Evolutionary conservation across 2,329 filamentous ascomycete genomes (phyloP).

Genomic region (Botrytis deweyae): DNA sequence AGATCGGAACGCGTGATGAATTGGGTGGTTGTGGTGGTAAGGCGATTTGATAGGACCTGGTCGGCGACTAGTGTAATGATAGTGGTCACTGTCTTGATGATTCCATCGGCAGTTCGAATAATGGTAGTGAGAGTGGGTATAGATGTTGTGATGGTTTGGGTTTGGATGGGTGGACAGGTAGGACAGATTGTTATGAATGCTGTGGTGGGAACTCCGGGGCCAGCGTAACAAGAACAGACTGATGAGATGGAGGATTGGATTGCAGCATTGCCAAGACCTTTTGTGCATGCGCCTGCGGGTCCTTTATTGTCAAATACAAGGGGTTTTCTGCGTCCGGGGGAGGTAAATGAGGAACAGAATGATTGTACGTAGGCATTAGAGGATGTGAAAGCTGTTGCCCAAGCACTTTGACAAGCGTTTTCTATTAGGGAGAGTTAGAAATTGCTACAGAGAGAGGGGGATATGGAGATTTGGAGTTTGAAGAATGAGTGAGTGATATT

Average conservation of each 20-base stretch:
- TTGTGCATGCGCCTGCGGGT: neutral
- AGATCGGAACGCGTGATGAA: neutral
- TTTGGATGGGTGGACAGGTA: neutral
- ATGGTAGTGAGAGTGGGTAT: neutral
- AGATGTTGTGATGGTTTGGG: neutral
- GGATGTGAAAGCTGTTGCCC: conserved; percentile 8
- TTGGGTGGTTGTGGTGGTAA: neutral
- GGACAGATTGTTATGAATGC: neutral
- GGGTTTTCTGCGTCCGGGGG: neutral
- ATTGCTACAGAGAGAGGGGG: too few relatives aligned
- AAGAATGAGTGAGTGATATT: too few relatives aligned
- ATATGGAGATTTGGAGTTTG: neutral
- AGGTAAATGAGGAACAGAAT: conserved; percentile 10
- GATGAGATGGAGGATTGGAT: conserved; percentile 11
- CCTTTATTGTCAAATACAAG: neutral
- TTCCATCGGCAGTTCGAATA: neutral
- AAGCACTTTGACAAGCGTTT: conserved; percentile 11
- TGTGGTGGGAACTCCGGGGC: neutral
- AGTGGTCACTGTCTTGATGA: neutral
- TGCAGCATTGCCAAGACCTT: too few relatives aligned
- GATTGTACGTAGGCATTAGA: neutral
- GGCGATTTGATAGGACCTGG: neutral
- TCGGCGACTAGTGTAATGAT: neutral
- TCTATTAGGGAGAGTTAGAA: neutral
- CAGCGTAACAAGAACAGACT: conserved; percentile 9